Base-by-base conservation (phyloP, 2,329 filamentous ascomycete genomes). In the Ambrosiella cleistominuta region DNA sequence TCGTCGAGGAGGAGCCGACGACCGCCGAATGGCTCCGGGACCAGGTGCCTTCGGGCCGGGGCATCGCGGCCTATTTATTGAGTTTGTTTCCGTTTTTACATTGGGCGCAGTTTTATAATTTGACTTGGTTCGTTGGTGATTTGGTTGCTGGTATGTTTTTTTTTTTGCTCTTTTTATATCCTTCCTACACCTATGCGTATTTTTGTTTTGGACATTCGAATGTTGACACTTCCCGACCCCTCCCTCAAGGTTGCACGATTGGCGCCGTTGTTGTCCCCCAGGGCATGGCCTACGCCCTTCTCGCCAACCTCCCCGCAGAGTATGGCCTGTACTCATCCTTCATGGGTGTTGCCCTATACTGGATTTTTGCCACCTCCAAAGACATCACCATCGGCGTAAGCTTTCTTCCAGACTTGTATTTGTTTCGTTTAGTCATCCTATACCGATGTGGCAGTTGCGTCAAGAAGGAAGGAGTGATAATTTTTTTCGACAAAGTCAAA, bases 291-390 rank as follows among this genome's bases (percentile, higher is more conserved):
- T 78, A 78, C 58, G 75, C 75, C 15, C 65, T 72, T 42, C 66
- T 78, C 15, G 75, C 75, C 2, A 67, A 71, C 60, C 70, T 78
- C 54, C 68, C 70, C 4, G 69, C 74, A 27, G 71, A 78, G 62
- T 78, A 73, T 64, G 75, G 75, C 11, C 65, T 78, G 15, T 73
- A 72, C 61, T 93, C 91, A 0, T 96, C 91, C 0, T 97, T 98
- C 67, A 93, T 96, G 79, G 91, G 91, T 56, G 90, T 95, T 13
- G 69, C 95, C 62, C 77, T 95, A 61, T 98, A 98, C 71, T 97
- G 91, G 91, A 86, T 96, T 67, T 97, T 97, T 66, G 93, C 90
- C 39, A 98, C 93, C 0, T 96, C 91, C 9, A 98, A 97, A 68
- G 91, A 98, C 69, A 97, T 98, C 66, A 96, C 91, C 9, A 97